phyloP scores from a whole-genome alignment of 2,329 filamentous ascomycete species.

The Fusarium longipes region DNA sequence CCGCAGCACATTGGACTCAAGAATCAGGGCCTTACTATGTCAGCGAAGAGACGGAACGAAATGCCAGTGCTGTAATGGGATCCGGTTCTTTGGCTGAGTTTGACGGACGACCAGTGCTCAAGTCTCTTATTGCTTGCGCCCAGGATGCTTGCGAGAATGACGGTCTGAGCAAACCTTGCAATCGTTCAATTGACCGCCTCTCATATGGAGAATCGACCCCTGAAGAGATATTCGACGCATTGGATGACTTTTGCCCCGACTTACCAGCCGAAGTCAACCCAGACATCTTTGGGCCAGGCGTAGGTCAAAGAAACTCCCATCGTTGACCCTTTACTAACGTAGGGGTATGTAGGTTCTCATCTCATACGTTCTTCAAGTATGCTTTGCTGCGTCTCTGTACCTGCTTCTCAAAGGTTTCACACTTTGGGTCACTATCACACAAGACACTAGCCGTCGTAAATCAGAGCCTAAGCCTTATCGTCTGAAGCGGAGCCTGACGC shows the following conservation, averaged over 20 bases:
- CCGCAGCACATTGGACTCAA: constrained; percentile 51
- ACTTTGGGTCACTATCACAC: constrained; percentile 50
- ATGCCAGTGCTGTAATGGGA: constrained; percentile 54
- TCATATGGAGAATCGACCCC: constrained; percentile 43
- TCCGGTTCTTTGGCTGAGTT: constrained; percentile 48
- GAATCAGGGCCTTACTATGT: constrained; percentile 48
- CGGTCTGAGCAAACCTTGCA: constrained; percentile 49
- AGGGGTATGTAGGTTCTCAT: constrained; percentile 50
- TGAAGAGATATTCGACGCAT: constrained; percentile 49
- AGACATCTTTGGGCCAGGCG: constrained; percentile 55
- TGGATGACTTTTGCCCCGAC: constrained; percentile 52
- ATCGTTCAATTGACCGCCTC: constrained; percentile 45
- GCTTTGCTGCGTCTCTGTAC: constrained; percentile 51
- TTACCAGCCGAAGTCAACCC: constrained; percentile 53
- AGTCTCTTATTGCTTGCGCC: constrained; percentile 51
- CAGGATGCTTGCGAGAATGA: constrained; percentile 52
- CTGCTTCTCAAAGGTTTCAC: constrained; percentile 52
- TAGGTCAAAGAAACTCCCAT: constrained; percentile 34
- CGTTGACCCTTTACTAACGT: constrained; percentile 9
- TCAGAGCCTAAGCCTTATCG: constrained; percentile 35
- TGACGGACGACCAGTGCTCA: constrained; percentile 47
- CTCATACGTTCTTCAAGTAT: constrained; percentile 54
- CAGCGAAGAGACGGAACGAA: constrained; percentile 50
- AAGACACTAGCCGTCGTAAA: constrained; percentile 42
- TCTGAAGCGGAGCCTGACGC: constrained; percentile 49